A percentile compares a stretch with the other conserved stretches of the same genome.
phyloP scores from a whole-genome alignment of 2,329 filamentous ascomycete genomes.

The Monosporascus sp. region DNA sequence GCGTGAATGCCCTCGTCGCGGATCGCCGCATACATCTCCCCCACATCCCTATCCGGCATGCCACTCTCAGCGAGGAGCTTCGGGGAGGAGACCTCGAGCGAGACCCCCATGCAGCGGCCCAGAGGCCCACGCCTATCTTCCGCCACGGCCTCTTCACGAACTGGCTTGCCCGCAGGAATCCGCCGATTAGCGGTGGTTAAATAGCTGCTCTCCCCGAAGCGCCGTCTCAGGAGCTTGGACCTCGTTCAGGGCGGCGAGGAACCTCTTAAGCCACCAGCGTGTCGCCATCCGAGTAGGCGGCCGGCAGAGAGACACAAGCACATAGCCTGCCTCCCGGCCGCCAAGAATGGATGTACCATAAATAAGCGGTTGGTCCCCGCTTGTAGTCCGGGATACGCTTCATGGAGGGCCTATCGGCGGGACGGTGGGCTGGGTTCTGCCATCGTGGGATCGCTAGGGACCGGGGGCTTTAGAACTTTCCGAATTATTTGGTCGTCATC shows the following conservation, averaged over 20 bases:
- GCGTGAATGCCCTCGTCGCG: neutral
- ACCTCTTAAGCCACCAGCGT: slow-evolving; percentile 23
- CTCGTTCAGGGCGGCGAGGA: too few species aligned
- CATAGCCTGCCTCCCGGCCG: too few species aligned
- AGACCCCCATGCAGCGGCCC: neutral
- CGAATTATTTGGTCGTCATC: too few species aligned
- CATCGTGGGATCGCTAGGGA: too few species aligned
- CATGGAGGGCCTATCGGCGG: too few species aligned
- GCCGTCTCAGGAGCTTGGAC: neutral
- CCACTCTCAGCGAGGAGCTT: neutral
- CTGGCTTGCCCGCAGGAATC: neutral
- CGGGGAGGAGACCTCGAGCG: neutral
- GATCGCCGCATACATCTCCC: too few species aligned
- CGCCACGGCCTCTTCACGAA: neutral
- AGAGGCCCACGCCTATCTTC: neutral
- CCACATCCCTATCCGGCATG: neutral
- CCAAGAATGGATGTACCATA: too few species aligned
- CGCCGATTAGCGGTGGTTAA: neutral
- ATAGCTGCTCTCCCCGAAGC: neutral
- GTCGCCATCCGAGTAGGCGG: slow-evolving; percentile 31
- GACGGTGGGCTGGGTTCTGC: too few species aligned
- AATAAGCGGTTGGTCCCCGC: too few species aligned
- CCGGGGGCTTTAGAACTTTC: too few species aligned
- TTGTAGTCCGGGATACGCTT: too few species aligned
- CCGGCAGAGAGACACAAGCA: slow-evolving; percentile 13